Evolutionary conservation across 305 asterid species (phyloP), one percentile per base, ranked within the genome.

Genomic region (Fraxinus angustifolia): DNA sequence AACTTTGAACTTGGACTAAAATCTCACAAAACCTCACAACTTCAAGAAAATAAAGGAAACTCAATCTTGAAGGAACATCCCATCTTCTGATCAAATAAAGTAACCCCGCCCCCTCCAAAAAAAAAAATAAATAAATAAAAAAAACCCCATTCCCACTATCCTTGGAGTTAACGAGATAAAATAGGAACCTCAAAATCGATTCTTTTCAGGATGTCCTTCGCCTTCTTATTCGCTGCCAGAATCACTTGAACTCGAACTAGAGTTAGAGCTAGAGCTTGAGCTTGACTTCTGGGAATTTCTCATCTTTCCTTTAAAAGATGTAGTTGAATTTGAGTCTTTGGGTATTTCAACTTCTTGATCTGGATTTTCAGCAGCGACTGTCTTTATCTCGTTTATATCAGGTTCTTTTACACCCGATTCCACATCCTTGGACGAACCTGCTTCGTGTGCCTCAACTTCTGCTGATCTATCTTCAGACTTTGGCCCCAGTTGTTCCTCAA

Each of bases 1-100:
- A 87, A 82, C 19, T 77, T 79, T 72, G 14, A 75, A 74, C 80
- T 60, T 31, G 26, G 36, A 23, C 30, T 12, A 85, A 84, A 80
- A 75, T 11, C 77, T 53, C 75, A 1, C 82, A 56, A 84, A 74
- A 82, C 81, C 80, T 78, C 86, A 80, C 79, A 81, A 77, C 90
- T 88, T 84, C 87, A 91, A 92, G 92, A 90, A 89, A 86, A 73
- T 82, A 81, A 89, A 83, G 81, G 90, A 90, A 88, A 83, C 89
- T 76, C 87, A 88, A 85, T 91, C 94, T 90, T 88, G 87, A 89
- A 87, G 89, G 68, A 88, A 83, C 82, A 78, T 60, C 79, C 79
- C 89, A 83, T 68, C 84, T 75, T 76, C 87, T 62, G 50, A 77
- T 68, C 50, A 45, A 42, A 67, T 16, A 62, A 68, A 62, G 23